phyloP scores from a whole-genome alignment of 257 asterid species.

The Petrea volubilis region DNA sequence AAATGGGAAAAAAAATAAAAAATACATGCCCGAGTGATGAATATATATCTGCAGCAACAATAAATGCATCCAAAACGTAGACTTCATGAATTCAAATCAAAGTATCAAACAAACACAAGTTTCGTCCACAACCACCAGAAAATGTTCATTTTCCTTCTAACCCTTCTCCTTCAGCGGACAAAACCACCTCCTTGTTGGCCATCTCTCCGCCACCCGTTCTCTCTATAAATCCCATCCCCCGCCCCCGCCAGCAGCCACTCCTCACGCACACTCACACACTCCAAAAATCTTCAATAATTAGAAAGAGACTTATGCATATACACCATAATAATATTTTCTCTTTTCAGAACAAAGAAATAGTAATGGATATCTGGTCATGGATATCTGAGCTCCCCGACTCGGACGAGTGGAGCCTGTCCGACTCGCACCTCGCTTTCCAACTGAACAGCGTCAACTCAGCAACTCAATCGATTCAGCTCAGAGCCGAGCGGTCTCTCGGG shows the following conservation, averaged over 20 bases:
- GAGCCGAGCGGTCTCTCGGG: conserved; percentile 41
- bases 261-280: conserved; percentile 4
- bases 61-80: conserved; percentile 37
- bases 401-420: conserved; percentile 38
- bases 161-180: conserved; percentile 42
- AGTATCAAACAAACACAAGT: conserved; percentile 25
- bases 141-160: not conserved
- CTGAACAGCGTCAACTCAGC: conserved; percentile 28
- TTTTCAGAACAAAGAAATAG: not conserved
- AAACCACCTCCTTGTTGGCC: conserved; percentile 51
- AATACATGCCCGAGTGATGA: conserved; percentile 1
- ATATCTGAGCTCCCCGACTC: conserved; percentile 70
- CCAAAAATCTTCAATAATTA: not conserved
- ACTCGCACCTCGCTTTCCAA: conserved; percentile 39
- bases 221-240: conserved; percentile 32
- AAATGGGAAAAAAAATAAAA: conserved; percentile 14
- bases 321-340: not conserved
- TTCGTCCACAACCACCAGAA: conserved; percentile 28
- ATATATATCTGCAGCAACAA: conserved; percentile 16
- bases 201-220: conserved; percentile 52
- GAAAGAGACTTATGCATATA: not conserved
- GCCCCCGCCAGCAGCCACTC: not conserved
- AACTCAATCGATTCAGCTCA: conserved; percentile 45
- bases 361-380: conserved; percentile 92
- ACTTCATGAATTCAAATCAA: conserved; percentile 27